Percentiles rank a stretch among this genome's conserved stretches.
phyloP scores from a whole-genome alignment of 306 rosid genomes.

The Cucurbita ficifolia region DNA sequence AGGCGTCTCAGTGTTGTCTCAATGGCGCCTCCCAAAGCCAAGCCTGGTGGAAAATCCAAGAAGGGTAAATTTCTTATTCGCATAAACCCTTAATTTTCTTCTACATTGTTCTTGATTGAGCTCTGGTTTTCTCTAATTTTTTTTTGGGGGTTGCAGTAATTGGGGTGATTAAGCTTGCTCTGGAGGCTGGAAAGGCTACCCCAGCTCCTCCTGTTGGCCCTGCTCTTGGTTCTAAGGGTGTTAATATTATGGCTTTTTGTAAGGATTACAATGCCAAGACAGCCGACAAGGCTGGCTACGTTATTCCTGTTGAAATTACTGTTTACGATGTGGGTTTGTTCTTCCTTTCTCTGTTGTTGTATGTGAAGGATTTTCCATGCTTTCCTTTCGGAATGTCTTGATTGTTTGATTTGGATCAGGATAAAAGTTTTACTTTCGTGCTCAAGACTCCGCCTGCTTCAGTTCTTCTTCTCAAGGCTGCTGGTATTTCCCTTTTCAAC shows the following conservation, averaged over 20 bases:
- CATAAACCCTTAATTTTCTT: not conserved
- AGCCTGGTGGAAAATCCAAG: conserved; percentile 76
- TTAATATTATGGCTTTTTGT: conserved; percentile 92
- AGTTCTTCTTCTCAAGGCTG: conserved; percentile 86
- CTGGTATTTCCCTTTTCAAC: conserved; percentile 37
- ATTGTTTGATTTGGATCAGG: conserved; percentile 23
- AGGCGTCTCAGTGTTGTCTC: conserved; percentile 49
- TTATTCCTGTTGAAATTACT: conserved; percentile 93
- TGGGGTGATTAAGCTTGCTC: conserved; percentile 83
- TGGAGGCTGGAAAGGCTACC: conserved; percentile 99
- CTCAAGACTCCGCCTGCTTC: conserved; percentile 98
- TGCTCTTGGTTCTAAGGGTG: conserved; percentile 95
- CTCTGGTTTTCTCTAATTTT: not conserved
- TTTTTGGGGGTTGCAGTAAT: conserved; percentile 33
- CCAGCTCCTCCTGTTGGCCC: conserved; percentile 99
- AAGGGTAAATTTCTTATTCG: conserved; percentile 37
- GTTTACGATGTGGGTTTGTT: conserved; percentile 63
- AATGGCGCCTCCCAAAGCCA: conserved; percentile 95
- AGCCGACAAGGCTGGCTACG: conserved; percentile 86
- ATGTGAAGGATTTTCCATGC: not conserved
- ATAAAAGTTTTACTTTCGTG: conserved; percentile 86
- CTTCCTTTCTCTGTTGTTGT: not conserved
- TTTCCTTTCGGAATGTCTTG: not conserved
- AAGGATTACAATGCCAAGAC: conserved; percentile 95
- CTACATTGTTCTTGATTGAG: not conserved